Evolutionary conservation across 192 early-diverging fungal genomes (phyloP).

Genomic region (Chytriomyces sp.): DNA sequence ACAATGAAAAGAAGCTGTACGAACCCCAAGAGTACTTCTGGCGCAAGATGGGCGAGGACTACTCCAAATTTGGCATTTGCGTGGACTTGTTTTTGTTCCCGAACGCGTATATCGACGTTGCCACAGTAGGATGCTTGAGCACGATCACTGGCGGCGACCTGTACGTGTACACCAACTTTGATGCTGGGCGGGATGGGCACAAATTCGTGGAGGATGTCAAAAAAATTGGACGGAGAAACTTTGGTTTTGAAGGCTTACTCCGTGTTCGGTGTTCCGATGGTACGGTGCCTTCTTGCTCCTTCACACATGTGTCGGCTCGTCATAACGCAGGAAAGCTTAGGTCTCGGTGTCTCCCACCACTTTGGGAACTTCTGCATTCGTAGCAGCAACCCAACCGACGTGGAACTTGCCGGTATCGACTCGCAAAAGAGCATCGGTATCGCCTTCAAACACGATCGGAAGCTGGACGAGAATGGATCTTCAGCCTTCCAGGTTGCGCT

Average conservation of each 20-base stretch:
- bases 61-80: slow-evolving; percentile 78
- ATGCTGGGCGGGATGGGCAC: slow-evolving; percentile 68
- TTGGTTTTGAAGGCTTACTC: slow-evolving; percentile 85
- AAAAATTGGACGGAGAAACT: slow-evolving; percentile 70
- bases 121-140: slow-evolving; percentile 79
- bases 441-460: slow-evolving; percentile 82
- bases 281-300: slow-evolving; percentile 4
- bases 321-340: slow-evolving; percentile 25
- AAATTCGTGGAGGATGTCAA: slow-evolving; percentile 76
- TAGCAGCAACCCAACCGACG: slow-evolving; percentile 74
- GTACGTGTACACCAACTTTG: slow-evolving; percentile 82
- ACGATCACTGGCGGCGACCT: slow-evolving; percentile 84
- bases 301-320: not conserved
- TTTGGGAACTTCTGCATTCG: slow-evolving; percentile 94
- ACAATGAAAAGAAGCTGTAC: slow-evolving; percentile 88
- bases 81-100: slow-evolving; percentile 94
- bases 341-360: slow-evolving; percentile 80
- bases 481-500: slow-evolving; percentile 90
- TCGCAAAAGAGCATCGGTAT: slow-evolving; percentile 83
- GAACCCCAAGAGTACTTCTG: slow-evolving; percentile 87
- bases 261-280: slow-evolving; percentile 91
- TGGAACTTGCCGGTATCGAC: slow-evolving; percentile 89
- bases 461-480: slow-evolving; percentile 77
- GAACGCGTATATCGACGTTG: slow-evolving; percentile 83
- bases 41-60: slow-evolving; percentile 78